Conservation (phyloP, 805 yeast genomes). For the Metschnikowia proteae region DNA sequence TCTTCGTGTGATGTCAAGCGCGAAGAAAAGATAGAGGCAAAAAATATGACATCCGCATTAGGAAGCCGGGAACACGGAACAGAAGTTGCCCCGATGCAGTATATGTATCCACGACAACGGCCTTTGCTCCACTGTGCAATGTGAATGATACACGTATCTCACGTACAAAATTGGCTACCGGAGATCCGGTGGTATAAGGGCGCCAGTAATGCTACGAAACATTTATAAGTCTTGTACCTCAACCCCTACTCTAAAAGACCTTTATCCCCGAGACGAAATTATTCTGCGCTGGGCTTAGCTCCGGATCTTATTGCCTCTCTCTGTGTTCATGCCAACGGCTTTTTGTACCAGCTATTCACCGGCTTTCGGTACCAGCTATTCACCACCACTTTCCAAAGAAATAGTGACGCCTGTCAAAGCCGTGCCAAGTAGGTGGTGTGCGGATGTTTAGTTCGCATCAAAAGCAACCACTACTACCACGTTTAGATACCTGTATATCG, state of each 20-base stretch:
- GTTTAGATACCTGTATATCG: background rate
- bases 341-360: no score
- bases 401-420: background rate
- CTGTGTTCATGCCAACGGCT: background rate
- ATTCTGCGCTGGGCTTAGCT: background rate
- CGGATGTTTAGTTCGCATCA: conserved; percentile 4
- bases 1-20: conserved; percentile 4
- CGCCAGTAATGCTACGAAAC: no score
- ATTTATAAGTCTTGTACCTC: no score
- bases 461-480: background rate
- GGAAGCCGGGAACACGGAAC: conserved; percentile 3
- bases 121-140: no score
- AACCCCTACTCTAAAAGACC: background rate
- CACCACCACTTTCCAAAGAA: no score
- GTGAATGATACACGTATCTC: no score
- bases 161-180: no score
- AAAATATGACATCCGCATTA: background rate
- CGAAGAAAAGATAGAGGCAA: background rate
- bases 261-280: background rate
- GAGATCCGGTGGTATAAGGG: no score
- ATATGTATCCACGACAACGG: background rate
- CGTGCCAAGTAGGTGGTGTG: background rate
- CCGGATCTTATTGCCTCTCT: background rate
- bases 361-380: no score
- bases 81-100: background rate